Conservation (phyloP, 2,329 filamentous ascomycete genomes). For the Penicillium brasilianum region DNA sequence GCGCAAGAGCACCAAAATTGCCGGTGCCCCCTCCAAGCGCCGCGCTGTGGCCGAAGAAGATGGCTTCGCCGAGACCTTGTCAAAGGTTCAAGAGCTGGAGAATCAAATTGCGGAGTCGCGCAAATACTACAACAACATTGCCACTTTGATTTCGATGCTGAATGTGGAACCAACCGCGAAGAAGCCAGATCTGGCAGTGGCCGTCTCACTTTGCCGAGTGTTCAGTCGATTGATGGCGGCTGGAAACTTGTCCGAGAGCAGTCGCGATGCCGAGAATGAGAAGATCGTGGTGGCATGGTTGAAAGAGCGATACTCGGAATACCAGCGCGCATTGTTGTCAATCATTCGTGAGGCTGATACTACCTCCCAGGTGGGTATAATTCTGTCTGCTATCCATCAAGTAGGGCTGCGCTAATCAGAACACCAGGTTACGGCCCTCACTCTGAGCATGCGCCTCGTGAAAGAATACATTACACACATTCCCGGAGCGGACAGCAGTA, state of each 20-base stretch:
- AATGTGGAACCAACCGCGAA: constrained; percentile 56
- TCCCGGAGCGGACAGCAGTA: constrained; percentile 65
- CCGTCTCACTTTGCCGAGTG: constrained; percentile 81
- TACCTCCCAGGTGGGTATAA: constrained; percentile 55
- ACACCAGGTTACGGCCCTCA: constrained; percentile 69
- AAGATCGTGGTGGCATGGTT: constrained; percentile 77
- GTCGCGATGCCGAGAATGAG: constrained; percentile 73
- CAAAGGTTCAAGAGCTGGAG: constrained; percentile 76
- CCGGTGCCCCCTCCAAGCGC: constrained; percentile 46
- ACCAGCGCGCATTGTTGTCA: constrained; percentile 65
- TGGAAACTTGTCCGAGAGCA: constrained; percentile 70
- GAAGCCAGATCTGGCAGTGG: constrained; percentile 68
- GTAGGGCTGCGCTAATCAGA: constrained; percentile 18
- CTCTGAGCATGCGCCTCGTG: constrained; percentile 79
- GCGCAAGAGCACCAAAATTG: constrained; percentile 45
- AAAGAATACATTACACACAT: constrained; percentile 75
- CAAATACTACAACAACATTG: constrained; percentile 91
- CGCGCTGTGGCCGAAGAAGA: constrained; percentile 55
- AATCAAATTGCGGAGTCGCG: constrained; percentile 81
- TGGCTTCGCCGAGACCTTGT: constrained; percentile 59
- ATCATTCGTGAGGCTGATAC: constrained; percentile 66
- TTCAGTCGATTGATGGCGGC: constrained; percentile 81
- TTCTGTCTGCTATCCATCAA: neutral
- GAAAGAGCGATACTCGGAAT: constrained; percentile 73
- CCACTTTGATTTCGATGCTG: constrained; percentile 68